These are phyloP conservation scores for Bruguiera sexangula DNA, from an alignment of 345 rosid genomes.

Conservation along the genomic window DNA sequence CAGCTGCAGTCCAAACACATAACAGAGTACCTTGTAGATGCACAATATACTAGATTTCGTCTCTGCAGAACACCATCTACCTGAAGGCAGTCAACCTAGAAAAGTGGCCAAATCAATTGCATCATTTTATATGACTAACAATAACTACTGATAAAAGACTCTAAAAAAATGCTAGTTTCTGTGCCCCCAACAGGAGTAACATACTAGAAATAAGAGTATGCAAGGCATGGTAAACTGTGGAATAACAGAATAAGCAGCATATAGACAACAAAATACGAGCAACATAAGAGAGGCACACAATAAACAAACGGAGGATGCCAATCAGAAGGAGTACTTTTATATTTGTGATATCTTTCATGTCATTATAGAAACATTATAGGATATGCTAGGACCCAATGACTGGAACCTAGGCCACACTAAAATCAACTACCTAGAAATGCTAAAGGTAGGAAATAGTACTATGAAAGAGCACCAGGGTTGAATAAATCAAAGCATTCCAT, in stretches of 20 bases:
- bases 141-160: neutral
- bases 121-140: conserved; percentile 4
- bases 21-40: conserved; percentile 84
- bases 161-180: neutral
- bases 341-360: too few species aligned
- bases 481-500: neutral
- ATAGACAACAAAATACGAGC: neutral
- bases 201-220: neutral
- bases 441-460: too few species aligned
- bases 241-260: neutral
- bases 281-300: neutral
- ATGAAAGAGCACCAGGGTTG: neutral
- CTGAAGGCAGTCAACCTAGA: conserved; percentile 91
- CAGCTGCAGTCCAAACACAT: neutral
- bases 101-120: conserved; percentile 11
- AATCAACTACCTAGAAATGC: too few species aligned
- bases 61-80: conserved; percentile 91
- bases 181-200: neutral
- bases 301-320: neutral
- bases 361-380: too few species aligned
- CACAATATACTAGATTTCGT: conserved; percentile 93
- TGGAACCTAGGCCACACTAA: too few species aligned
- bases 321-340: neutral
- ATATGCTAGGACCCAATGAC: too few species aligned
- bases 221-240: neutral